Base-by-base conservation (phyloP, 768 basidiomycete species). In the Tricholomella constricta region DNA sequence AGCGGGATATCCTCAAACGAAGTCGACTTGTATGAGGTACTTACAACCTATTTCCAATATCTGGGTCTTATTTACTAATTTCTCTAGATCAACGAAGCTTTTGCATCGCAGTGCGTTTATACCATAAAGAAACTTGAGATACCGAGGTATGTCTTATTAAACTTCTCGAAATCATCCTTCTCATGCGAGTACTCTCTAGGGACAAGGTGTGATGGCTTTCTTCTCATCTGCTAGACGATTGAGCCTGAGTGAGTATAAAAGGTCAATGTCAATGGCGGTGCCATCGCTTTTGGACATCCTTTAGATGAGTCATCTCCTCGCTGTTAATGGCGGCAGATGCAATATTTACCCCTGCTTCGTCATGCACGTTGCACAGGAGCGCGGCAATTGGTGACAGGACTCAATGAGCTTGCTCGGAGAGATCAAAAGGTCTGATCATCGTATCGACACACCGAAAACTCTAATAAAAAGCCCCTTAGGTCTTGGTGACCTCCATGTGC, bases 241-340 rank as follows among this genome's bases (percentile, higher is more conserved):
- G 35, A 32, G 10, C 31, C 17, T 54, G 32, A 29, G 45, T 36
- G 20, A 52, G 15, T 37, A 45, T 26, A 42, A 35, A 45, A 89
- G 76, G 84, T 92, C 17, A 94, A 94, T 62, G 89, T 91, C 23
- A 93, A 94, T 54, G 93, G 94, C 14, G 94, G 94, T 2, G 92
- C 92, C 1, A 95, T 95, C 62, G 92, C 91, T 19, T 75, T 93
- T 36, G 89, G 90, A 0, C 89, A 91, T 68, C 89, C 89, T 23
- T 65, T 91, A 81, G 90, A 87, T 89, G 65, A 80, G 87, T 80
- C 22, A 5, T 46, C 40, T 56, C 9, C 10, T 44, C 12, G 35
- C 20, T 32, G 61, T 22, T 20, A 17, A 48, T 38, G 25, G 40
- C 25, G 45, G 50, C 36, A 41, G 4, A 20, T 32, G 45, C 25